Evolutionary conservation across 2,329 filamentous ascomycete genomes (phyloP), one percentile per base, ranked within the genome.

Genomic region (Pseudogymnoascus verrucosus): DNA sequence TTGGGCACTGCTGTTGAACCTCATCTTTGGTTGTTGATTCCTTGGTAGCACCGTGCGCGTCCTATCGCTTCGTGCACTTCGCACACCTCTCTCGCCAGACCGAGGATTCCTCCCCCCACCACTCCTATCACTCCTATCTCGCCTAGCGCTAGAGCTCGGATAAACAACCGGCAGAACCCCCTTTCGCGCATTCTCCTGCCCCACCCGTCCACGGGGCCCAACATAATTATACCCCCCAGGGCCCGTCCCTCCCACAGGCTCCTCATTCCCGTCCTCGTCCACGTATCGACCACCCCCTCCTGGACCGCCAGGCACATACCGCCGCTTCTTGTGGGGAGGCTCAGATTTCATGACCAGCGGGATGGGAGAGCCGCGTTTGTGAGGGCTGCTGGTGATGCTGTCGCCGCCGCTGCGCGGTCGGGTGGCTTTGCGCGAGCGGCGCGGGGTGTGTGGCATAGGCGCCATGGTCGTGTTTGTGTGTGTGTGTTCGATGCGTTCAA

Each of bases 211-310:
- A 74, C 76, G 85, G 71, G 80, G 77, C 63, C 78, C 75, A 73
- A 80, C 71, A 75, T 82, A 71, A 75, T 79, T 77, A 72, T 81
- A 78, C 69, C 80, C 75, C 70, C 76, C 78, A 60, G 77, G 73
- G 69, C 77, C 74, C 73, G 78, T 78, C 70, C 78, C 76, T 71
- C 78, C 75, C 71, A 82, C 80, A 44, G 82, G 82, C 44, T 82
- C 83, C 67, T 89, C 85, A 65, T 82, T 78, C 61, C 84, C 83
- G 64, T 91, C 85, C 63, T 88, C 82, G 69, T 96, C 90, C 37
- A 95, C 80, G 74, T 92, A 96, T 72, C 92, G 82, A 19, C 92
- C 91, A 64, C 92, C 91, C 54, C 92, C 92, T 40, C 91, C 91
- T 64, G 91, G 89, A 2, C 91, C 92, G 59, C 92, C 92, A 36